Evolutionary conservation across 2,329 filamentous ascomycete species (phyloP), one percentile per base, ranked within the genome.

Genomic region (Monosporascus ibericus): DNA sequence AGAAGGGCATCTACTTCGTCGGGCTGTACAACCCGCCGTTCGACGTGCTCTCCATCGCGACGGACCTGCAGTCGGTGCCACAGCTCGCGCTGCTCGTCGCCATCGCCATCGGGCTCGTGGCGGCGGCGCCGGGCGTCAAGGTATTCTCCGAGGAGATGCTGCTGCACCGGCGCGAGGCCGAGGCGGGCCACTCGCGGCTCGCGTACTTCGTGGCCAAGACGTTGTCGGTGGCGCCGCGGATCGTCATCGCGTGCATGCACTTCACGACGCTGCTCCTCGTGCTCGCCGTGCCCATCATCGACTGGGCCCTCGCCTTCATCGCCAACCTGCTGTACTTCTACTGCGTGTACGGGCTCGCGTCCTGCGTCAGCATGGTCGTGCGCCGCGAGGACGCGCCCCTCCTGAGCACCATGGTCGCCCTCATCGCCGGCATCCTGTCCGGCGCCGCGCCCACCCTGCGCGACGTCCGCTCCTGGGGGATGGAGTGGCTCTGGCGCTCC

Each of bases 171-270:
- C 73, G 80, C 8, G 81, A 84, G 64, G 72, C 78, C 3, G 76
- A 78, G 42, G 75, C 79, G 0, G 80, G 81, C 0, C 80, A 84
- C 59, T 81, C 76, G 37, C 69, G 78, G 9, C 65, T 74, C 22
- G 76, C 80, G 0, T 83, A 84, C 63, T 84, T 80, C 59, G 39
- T 80, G 2, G 80, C 78, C 37, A 84, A 84, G 63, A 70, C 77
- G 2, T 2, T 81, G 0, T 75, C 74, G 0, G 78, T 78, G 0
- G 22, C 82, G 0, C 75, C 77, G 1, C 70, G 80, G 3, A 78
- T 82, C 68, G 58, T 70, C 0, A 61, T 81, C 6, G 75, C 71
- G 1, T 77, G 74, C 52, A 61, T 82, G 48, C 80, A 84, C 62
- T 82, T 83, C 64, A 75, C 78, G 1, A 74, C 76, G 4, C 67